Evolutionary conservation across 106 monocot species (phyloP).

Genomic region (Dioscorea zingiberensis): DNA sequence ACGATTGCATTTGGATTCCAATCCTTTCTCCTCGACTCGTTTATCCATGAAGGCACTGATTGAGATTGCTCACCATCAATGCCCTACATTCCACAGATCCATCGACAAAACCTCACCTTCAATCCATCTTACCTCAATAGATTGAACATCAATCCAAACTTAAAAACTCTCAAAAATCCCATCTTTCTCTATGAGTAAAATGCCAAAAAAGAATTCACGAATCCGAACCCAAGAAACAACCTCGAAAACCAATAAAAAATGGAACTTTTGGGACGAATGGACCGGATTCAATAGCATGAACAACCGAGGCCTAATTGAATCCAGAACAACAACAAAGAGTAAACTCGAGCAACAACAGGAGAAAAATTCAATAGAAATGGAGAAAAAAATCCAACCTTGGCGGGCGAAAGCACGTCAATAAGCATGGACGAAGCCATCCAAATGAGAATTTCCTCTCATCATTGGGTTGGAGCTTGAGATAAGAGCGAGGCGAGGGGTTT

Average conservation of each 20-base stretch:
- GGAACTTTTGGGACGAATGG: too few relatives aligned
- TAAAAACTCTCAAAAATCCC: background rate
- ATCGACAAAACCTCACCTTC: background rate
- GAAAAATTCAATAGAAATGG: background rate
- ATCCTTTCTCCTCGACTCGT: background rate
- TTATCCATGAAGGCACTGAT: slow-evolving; percentile 12
- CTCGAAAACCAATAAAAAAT: background rate
- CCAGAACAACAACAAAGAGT: background rate
- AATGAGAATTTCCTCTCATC: background rate
- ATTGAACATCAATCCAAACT: background rate
- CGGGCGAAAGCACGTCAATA: background rate
- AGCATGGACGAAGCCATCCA: too few relatives aligned
- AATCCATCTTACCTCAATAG: background rate
- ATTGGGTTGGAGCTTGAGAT: background rate
- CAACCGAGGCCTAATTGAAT: background rate
- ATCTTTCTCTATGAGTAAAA: background rate
- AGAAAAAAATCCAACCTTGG: background rate
- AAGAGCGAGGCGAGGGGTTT: background rate
- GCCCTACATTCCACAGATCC: background rate
- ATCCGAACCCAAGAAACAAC: background rate
- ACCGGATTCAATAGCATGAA: background rate
- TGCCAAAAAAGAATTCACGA: background rate
- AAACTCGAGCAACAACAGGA: background rate
- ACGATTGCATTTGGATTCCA: slow-evolving; percentile 10
- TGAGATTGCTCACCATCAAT: too few relatives aligned